These are phyloP conservation scores for Lathyrus tuberosus DNA, from an alignment of 306 rosid genomes.

Conservation along the genomic window DNA sequence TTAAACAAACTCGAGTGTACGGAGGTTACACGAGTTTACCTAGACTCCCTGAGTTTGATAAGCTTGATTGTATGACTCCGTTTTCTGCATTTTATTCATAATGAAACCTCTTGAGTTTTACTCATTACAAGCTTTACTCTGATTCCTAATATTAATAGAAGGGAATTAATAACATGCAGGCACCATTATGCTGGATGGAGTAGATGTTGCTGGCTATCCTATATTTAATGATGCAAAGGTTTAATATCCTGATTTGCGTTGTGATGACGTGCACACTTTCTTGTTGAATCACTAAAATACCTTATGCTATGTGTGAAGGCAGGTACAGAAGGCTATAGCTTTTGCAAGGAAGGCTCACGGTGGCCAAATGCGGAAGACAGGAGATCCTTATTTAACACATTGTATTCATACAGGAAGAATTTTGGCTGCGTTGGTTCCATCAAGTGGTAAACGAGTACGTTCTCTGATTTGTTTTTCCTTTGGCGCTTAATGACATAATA, in stretches of 20 bases:
- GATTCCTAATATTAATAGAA: slow-evolving; percentile 5
- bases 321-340: slow-evolving; percentile 94
- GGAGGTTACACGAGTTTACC: neutral
- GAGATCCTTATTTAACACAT: slow-evolving; percentile 91
- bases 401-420: slow-evolving; percentile 92
- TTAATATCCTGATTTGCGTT: slow-evolving; percentile 44
- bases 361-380: slow-evolving; percentile 86
- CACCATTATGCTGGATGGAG: slow-evolving; percentile 79
- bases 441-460: slow-evolving; percentile 82
- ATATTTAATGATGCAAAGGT: slow-evolving; percentile 83
- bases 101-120: slow-evolving; percentile 1
- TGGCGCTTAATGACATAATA: neutral
- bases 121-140: neutral
- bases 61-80: neutral
- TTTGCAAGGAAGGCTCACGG: slow-evolving; percentile 91
- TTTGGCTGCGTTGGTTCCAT: slow-evolving; percentile 88
- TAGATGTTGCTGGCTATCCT: slow-evolving; percentile 84
- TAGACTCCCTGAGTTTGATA: too few species aligned
- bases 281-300: slow-evolving; percentile 52
- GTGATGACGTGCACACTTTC: slow-evolving; percentile 25
- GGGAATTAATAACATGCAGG: slow-evolving; percentile 54
- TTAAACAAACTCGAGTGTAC: neutral
- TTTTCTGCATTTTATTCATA: slow-evolving; percentile 1
- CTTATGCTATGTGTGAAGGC: slow-evolving; percentile 73
- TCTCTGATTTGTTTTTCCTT: slow-evolving; percentile 31